Percentiles rank a stretch among this genome's conserved stretches.
Conservation (phyloP, 768 basidiomycete species). For the Suillus spraguei region DNA sequence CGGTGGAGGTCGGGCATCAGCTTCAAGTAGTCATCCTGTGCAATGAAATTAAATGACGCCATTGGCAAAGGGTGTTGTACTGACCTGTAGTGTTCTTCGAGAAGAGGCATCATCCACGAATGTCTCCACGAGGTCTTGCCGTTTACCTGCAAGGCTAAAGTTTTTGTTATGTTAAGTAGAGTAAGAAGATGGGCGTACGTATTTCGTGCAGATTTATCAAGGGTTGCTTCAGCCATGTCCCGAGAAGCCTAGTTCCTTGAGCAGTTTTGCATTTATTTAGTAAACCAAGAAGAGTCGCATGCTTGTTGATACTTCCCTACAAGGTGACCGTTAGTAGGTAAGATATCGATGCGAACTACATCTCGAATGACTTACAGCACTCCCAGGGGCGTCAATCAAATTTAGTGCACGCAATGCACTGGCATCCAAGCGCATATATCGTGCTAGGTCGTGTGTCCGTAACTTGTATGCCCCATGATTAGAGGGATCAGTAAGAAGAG, state of each 20-base stretch:
- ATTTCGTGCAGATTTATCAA: conserved; percentile 94
- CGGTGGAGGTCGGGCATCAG: conserved; percentile 93
- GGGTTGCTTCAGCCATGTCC: conserved; percentile 95
- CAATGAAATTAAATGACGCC: conserved; percentile 12
- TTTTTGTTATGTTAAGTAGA: conserved; percentile 6
- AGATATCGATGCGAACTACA: background rate
- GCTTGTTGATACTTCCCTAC: conserved; percentile 68
- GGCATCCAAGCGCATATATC: conserved; percentile 95
- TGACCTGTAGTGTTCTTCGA: conserved; percentile 73
- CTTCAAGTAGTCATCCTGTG: conserved; percentile 84
- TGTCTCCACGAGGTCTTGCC: conserved; percentile 86
- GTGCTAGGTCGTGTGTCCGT: conserved; percentile 85
- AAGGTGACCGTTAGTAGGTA: conserved; percentile 12
- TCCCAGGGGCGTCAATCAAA: conserved; percentile 70
- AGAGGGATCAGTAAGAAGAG: conserved; percentile 72
- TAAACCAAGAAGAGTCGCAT: conserved; percentile 85
- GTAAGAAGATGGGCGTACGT: conserved; percentile 42
- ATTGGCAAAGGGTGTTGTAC: conserved; percentile 12
- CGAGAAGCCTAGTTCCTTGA: conserved; percentile 86
- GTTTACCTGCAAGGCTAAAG: conserved; percentile 53
- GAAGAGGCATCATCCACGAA: conserved; percentile 80
- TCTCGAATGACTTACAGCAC: background rate
- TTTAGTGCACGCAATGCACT: conserved; percentile 91
- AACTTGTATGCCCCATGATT: conserved; percentile 84
- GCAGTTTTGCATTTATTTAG: conserved; percentile 96